Evolutionary conservation across 2,329 filamentous ascomycete genomes (phyloP).

Genomic region (Monosporascus sp.): DNA sequence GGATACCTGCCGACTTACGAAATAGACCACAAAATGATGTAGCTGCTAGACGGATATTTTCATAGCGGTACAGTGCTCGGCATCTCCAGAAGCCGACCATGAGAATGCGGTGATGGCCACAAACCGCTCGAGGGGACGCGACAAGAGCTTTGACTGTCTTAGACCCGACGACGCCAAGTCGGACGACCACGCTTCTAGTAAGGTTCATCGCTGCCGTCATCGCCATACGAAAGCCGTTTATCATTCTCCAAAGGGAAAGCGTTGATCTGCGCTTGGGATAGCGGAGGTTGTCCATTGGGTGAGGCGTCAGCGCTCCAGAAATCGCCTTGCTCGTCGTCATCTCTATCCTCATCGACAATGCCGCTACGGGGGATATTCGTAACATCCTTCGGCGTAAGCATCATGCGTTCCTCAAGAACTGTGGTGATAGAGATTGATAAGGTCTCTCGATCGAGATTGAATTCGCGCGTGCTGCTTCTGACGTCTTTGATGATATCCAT

Average conservation of each 20-base stretch:
- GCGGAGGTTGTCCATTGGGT: conserved; percentile 17
- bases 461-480: conserved; percentile 33
- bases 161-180: neutral
- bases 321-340: conserved; percentile 5
- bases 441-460: conserved; percentile 33
- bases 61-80: too few relatives aligned
- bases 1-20: too few relatives aligned
- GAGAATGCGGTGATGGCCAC: too few relatives aligned
- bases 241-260: conserved; percentile 13
- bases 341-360: conserved; percentile 22
- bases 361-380: conserved; percentile 16
- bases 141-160: too few relatives aligned
- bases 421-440: conserved; percentile 20
- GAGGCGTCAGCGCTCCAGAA: conserved; percentile 17
- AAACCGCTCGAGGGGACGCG: too few relatives aligned
- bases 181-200: conserved; percentile 8
- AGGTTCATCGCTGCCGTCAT: conserved; percentile 18
- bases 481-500: conserved; percentile 39
- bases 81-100: too few relatives aligned
- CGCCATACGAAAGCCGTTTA: conserved; percentile 14
- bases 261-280: conserved; percentile 10
- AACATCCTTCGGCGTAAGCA: conserved; percentile 8
- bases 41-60: too few relatives aligned
- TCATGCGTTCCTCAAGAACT: conserved; percentile 22
- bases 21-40: neutral